Evolutionary conservation across 108 stramenopile species (phyloP), one percentile per base, ranked within the genome.

Genomic region (Schizochytrium sp.): DNA sequence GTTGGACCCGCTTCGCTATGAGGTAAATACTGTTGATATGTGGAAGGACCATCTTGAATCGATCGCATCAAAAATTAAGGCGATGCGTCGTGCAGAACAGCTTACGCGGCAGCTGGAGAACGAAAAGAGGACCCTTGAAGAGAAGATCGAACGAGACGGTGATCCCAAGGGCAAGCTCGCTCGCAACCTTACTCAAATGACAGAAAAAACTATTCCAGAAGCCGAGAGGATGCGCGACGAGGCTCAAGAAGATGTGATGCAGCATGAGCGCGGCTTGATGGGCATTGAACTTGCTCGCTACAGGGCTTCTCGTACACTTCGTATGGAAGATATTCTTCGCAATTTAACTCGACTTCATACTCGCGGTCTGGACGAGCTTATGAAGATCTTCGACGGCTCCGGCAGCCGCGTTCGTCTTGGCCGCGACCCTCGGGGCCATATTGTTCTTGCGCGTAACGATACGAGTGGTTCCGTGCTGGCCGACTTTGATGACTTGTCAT

Each of bases 341-440:
- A 50, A 7, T 56, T 2, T 83, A 13, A 55, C 76, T 17, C 76
- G 76, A n/a, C 28, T 83, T n/a, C 76, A 83, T 5, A 47, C 55
- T 42, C 76, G 76, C 10, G 76, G 76, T 42, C 47, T 83, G 15
- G 76, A 83, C 76, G 76, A 83, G 53, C 3, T 83, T 53, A 55
- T 2, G 1, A 83, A 83, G 76, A 53, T 50, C 3, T 83, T 83
- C 28, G 76, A 83, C 76, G 76, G 76, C 47, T 2, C 76, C 50
- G 76, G 76, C 2, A 55, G 50, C 53, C 50, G 28, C 45, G 76
- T 83, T 47, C 76, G 76, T 2, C 76, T 83, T 42, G 76, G 76
- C 28, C 76, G 47, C 7, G 47, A 46, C 28, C 50, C 53, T 2
- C 49, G 55, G 53, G 76, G 76, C 47, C 76, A 83, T 10, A 8